Evolutionary conservation across 2,329 filamentous ascomycete species (phyloP).

Genomic region (Aureobasidium sp.): DNA sequence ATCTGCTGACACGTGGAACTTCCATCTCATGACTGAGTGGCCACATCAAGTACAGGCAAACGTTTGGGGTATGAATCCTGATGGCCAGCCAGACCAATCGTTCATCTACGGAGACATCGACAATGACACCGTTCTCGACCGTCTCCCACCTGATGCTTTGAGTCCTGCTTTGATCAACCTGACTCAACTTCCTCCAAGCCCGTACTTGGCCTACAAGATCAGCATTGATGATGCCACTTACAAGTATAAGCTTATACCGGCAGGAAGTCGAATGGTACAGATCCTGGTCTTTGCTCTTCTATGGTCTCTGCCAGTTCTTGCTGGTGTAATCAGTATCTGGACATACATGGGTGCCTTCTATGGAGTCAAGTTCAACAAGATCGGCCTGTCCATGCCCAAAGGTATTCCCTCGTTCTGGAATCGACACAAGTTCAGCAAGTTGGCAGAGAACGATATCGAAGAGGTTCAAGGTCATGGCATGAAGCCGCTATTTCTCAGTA

Average conservation of each 20-base stretch:
- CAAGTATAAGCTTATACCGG: constrained; percentile 46
- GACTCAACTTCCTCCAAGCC: constrained; percentile 47
- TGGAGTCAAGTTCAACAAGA: constrained; percentile 56
- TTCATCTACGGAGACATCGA: constrained; percentile 57
- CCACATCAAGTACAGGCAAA: constrained; percentile 57
- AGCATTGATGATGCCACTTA: constrained; percentile 49
- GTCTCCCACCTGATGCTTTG: constrained; percentile 53
- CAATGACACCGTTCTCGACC: constrained; percentile 53
- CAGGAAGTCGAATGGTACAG: constrained; percentile 49
- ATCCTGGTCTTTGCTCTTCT: constrained; percentile 50
- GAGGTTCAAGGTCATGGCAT: constrained; percentile 26
- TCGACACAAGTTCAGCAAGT: constrained; percentile 24
- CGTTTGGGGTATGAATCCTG: constrained; percentile 59
- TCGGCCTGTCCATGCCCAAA: constrained; percentile 43
- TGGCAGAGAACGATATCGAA: constrained; percentile 24
- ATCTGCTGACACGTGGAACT: constrained; percentile 48
- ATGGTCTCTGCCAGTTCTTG: constrained; percentile 46
- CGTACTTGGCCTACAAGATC: constrained; percentile 51
- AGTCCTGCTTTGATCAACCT: constrained; percentile 53
- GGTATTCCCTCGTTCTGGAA: constrained; percentile 32
- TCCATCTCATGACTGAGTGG: constrained; percentile 58
- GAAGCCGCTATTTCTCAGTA: constrained; percentile 31
- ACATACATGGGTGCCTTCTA: constrained; percentile 57
- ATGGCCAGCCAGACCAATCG: constrained; percentile 55
- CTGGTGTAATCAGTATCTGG: constrained; percentile 46